A percentile compares a stretch with the other conserved stretches of the same genome.
Evolutionary conservation across 179 eudicot genomes (phyloP).

Genomic region (Spergularia azorica): DNA sequence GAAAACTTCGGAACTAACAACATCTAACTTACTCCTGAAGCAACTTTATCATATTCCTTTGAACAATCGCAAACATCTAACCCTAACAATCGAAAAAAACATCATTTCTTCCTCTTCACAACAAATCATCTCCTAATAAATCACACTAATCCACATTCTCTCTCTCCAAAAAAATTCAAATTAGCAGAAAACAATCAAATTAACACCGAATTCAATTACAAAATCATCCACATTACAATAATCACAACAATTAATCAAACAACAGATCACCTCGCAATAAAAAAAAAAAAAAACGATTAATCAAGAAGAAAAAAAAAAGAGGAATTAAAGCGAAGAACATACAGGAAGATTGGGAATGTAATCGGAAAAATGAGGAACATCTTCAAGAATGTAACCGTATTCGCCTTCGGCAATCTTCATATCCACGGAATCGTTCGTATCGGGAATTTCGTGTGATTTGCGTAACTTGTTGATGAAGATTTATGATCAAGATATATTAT

Average conservation of each 20-base stretch:
- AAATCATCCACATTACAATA: not conserved
- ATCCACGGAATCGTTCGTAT: slow-evolving; percentile 6
- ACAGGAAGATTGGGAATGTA: slow-evolving; percentile 59
- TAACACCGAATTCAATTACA: not conserved
- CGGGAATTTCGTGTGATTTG: slow-evolving; percentile 15
- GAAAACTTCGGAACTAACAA: not conserved
- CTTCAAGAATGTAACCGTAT: slow-evolving; percentile 55
- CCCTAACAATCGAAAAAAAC: no score
- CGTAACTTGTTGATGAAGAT: no score
- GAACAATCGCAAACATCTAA: no score
- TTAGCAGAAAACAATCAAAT: not conserved
- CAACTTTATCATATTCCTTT: no score
- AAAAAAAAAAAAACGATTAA: not conserved
- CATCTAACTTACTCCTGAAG: not conserved
- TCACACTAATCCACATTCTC: not conserved
- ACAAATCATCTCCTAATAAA: not conserved
- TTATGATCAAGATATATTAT: no score
- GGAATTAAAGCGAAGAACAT: slow-evolving; percentile 2
- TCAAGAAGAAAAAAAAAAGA: not conserved
- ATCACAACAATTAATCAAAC: not conserved
- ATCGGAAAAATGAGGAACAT: slow-evolving; percentile 67
- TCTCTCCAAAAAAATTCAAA: not conserved
- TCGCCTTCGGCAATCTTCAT: slow-evolving; percentile 50
- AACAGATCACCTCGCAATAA: not conserved
- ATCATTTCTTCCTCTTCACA: not conserved